These are phyloP conservation scores for Trichomonas tenax DNA, from an alignment of 208 protist genomes.

Conservation along the genomic window DNA sequence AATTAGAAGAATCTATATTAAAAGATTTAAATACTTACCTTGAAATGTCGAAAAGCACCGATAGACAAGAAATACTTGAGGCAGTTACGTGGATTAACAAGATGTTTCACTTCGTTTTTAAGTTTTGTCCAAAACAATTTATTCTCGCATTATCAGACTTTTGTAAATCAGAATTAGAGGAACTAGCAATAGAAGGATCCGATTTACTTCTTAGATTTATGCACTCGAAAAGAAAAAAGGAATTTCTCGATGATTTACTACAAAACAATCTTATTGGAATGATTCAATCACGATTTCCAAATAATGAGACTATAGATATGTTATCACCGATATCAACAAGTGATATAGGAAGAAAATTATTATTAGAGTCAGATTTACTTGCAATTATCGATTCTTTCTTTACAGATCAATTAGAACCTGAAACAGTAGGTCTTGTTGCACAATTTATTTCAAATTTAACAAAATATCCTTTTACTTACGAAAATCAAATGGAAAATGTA, in stretches of 20 bases:
- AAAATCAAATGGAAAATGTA: neutral
- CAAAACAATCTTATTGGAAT: neutral
- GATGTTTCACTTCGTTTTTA: neutral
- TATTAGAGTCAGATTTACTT: neutral
- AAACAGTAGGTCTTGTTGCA: neutral
- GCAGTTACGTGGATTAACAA: neutral
- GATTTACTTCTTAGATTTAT: neutral
- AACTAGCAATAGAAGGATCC: neutral
- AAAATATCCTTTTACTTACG: neutral
- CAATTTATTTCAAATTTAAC: neutral
- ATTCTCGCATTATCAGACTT: neutral
- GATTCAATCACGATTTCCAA: neutral
- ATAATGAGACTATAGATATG: neutral
- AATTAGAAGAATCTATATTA: too few relatives aligned
- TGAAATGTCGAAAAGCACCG: neutral
- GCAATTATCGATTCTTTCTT: neutral
- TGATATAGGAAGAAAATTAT: neutral
- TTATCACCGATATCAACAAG: neutral
- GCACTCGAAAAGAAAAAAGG: neutral
- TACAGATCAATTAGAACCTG: neutral
- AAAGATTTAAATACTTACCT: neutral
- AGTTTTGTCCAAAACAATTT: neutral
- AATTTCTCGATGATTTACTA: neutral
- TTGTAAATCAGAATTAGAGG: neutral
- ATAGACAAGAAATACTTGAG: neutral